Percentiles rank a stretch among this genome's conserved stretches.
Conservation (phyloP, 2,329 filamentous ascomycete genomes). For the Phyllosticta capitalensis region DNA sequence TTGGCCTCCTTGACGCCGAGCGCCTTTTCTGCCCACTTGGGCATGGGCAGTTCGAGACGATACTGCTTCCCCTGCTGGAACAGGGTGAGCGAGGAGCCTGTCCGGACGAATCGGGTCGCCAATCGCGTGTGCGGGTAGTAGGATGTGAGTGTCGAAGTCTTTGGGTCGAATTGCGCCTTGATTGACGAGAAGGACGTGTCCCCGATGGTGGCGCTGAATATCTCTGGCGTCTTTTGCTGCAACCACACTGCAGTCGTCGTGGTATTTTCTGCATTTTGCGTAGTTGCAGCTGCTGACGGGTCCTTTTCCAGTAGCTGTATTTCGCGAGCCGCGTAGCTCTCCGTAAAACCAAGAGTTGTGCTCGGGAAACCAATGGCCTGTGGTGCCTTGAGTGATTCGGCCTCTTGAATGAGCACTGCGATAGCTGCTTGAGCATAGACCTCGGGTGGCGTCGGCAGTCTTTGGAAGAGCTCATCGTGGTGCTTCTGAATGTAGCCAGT, state of each 20-base stretch:
- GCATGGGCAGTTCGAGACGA: slow-evolving; percentile 46
- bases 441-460: slow-evolving; percentile 54
- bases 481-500: slow-evolving; percentile 95
- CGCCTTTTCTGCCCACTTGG: slow-evolving; percentile 79
- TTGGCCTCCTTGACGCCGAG: slow-evolving; percentile 69
- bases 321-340: slow-evolving; percentile 53
- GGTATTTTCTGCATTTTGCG: slow-evolving; percentile 32
- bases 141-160: slow-evolving; percentile 49
- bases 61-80: slow-evolving; percentile 62
- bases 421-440: slow-evolving; percentile 81
- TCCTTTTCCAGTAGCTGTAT: slow-evolving; percentile 43
- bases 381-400: slow-evolving; percentile 15
- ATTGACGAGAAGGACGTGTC: slow-evolving; percentile 32
- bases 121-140: slow-evolving; percentile 78
- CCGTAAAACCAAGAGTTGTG: slow-evolving; percentile 45
- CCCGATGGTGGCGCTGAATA: slow-evolving; percentile 42
- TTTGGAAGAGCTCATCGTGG: slow-evolving; percentile 65
- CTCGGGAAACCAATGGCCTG: not conserved
- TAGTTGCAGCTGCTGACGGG: not conserved
- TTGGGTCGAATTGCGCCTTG: slow-evolving; percentile 37
- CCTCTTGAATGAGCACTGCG: slow-evolving; percentile 50
- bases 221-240: slow-evolving; percentile 40
- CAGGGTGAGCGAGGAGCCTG: slow-evolving; percentile 55
- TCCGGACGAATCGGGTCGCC: slow-evolving; percentile 63
- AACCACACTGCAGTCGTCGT: slow-evolving; percentile 39